Base-by-base conservation (phyloP, 2,329 filamentous ascomycete species). In the Epichloe uncinata region DNA sequence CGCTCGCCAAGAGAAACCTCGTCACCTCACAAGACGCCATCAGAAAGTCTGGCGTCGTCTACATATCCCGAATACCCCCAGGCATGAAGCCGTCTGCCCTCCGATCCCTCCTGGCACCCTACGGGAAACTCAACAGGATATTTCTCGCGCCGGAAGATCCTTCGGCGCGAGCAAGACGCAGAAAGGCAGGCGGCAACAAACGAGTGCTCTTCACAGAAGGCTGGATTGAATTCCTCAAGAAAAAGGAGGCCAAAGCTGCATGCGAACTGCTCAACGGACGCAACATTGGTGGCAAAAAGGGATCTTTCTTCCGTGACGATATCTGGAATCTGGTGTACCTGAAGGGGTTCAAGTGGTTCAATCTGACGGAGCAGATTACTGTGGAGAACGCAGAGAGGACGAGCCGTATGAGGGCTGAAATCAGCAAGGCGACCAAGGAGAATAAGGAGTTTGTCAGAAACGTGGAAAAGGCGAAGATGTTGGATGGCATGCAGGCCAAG, bases 1-100 rank as follows among this genome's bases (percentile, higher is more conserved):
- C 75, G 40, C 66, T 85, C 52, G 72, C 76, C 41, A 80, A 83
- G 62, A 82, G 85, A 68, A 84, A 86, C 61, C 76, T 86, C 45
- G 76, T 84, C 38, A 73, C 74, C 5, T 77, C 80, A 11, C 78
- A 81, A 54, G 75, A 76, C 36, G 80, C 81, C 20, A 74, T 84
- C 52, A 80, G 79, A 57, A 84, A 82, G 62, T 88, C 85, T 0
- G 87, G 87, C 54, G 85, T 94, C 12, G 73, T 93, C 53, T 94
- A 93, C 68, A 74, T 94, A 54, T 91, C 86, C 4, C 81, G 87
- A 52, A 79, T 93, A 54, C 87, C 88, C 4, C 88, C 88, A 0
- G 94, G 90, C 66, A 93, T 94, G 86, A 90, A 89, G 60, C 86
- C 87, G 6, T 71, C 74, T 47, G 90, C 90, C 61, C 73, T 93